Percentiles rank a stretch among this genome's conserved stretches.
Evolutionary conservation across 495 filamentous ascomycete species (phyloP).

Genomic region (Penicillium odoratum): DNA sequence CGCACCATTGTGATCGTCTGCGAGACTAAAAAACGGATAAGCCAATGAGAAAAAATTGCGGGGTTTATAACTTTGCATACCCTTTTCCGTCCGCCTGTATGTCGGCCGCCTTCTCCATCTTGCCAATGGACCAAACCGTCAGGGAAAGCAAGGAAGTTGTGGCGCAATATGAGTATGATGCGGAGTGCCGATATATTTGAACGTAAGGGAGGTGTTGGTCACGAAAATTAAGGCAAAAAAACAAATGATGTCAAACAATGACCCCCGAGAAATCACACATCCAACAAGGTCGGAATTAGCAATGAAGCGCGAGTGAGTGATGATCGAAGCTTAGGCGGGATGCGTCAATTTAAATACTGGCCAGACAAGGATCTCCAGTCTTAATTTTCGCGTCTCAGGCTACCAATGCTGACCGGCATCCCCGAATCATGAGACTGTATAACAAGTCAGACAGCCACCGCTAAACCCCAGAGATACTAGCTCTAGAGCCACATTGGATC

Average conservation of each 20-base stretch:
- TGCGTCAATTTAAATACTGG: background rate
- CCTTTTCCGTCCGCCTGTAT: background rate
- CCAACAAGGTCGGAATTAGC: background rate
- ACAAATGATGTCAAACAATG: background rate
- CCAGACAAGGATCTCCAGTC: background rate
- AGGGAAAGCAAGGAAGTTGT: background rate
- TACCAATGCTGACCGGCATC: background rate
- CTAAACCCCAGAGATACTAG: background rate
- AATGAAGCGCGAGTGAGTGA: background rate
- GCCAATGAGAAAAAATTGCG: background rate
- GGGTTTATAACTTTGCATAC: background rate
- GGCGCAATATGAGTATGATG: background rate
- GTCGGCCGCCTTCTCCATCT: background rate
- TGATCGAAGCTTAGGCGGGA: background rate
- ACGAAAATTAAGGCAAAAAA: background rate
- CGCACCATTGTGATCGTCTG: constrained; percentile 23
- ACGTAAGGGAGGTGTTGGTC: background rate
- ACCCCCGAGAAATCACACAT: background rate
- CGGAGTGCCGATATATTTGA: background rate
- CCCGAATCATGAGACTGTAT: background rate
- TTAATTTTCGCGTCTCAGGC: background rate
- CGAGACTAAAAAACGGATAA: background rate
- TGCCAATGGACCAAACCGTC: background rate
- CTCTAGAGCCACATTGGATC: background rate
- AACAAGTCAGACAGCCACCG: background rate